Base-by-base conservation (phyloP, 768 basidiomycete species). In the Phylloporus sp. region DNA sequence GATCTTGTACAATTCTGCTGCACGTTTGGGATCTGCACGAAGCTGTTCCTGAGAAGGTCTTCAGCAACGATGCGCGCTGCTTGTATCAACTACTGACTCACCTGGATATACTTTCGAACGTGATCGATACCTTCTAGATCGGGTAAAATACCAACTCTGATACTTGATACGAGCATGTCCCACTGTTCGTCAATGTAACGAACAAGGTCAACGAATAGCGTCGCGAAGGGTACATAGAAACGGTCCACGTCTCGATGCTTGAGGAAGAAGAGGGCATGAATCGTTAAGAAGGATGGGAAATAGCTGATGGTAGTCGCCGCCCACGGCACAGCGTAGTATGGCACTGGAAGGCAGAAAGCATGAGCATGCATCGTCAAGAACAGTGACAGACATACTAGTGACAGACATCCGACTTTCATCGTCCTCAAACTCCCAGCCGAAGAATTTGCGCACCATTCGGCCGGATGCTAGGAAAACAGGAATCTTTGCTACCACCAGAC, bases 261-360 rank as follows among this genome's bases (percentile, higher is more conserved):
- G n/a, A n/a, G n/a, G n/a, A n/a, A n/a, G n/a, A n/a, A n/a, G n/a
- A n/a, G n/a, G 9, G 12, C 35, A 16, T 63, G 57, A 5, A 65
- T 56, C 23, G 57, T 27, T 7, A 61, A 28, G 34, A 61, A 63
- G 1, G 64, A 55, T 7, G 56, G 59, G 41, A 59, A 34, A 11
- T 56, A 16, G 7, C 26, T n/a, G 1, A 65, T 48, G 6, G 46
- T 36, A 10, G 59, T 52, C 6, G 56, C 59, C 3, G 59, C 64
- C 23, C 35, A 56, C 5, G 64, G 61, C 6, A 34, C 51, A 22
- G 49, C 56, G 2, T 31, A 45, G 6, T 54, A 49, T 1, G 64
- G 27, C 5, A 50, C 62, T 61, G 7, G 11, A 52, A 6, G 27
- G 27, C 9, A n/a, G n/a, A n/a, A n/a, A n/a, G n/a, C n/a, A n/a